phyloP scores from a whole-genome alignment of 2,329 filamentous ascomycete genomes.

The Fusarium heterosporum region DNA sequence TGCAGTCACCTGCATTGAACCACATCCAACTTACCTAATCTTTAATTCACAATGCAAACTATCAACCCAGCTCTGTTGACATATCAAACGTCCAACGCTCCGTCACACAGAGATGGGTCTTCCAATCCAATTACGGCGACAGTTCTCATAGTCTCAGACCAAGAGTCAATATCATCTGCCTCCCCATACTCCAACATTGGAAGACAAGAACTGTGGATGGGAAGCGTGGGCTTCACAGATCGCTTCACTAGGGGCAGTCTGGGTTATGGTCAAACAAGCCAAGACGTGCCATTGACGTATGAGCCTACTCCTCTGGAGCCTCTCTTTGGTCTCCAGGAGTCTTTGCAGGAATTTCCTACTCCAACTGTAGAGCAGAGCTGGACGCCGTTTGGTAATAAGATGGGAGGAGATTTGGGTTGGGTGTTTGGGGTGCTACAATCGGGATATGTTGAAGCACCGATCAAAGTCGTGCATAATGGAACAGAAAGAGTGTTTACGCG shows the following conservation, averaged over 20 bases:
- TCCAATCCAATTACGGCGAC: background rate
- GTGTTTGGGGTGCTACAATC: background rate
- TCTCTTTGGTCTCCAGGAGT: slow-evolving; percentile 15
- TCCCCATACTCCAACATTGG: slow-evolving; percentile 3
- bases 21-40: background rate
- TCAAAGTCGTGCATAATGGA: slow-evolving; percentile 6
- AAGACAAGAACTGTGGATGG: slow-evolving; percentile 32
- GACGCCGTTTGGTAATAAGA: background rate
- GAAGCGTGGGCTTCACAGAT: slow-evolving; percentile 32
- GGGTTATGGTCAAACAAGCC: slow-evolving; percentile 3
- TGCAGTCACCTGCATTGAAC: no score
- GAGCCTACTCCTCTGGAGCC: slow-evolving; percentile 35
- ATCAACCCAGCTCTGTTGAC: slow-evolving; percentile 18
- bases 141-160: accelerated
- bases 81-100: background rate
- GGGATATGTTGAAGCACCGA: background rate
- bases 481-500: background rate
- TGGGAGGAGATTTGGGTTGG: background rate
- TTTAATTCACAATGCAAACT: background rate
- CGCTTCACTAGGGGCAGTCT: slow-evolving; percentile 24
- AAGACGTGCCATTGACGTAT: background rate
- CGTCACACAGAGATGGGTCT: background rate
- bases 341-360: background rate
- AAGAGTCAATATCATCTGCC: background rate
- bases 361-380: background rate